These are phyloP conservation scores for Camellia japonica DNA, from an alignment of 148 eudicot species.

Conservation along the genomic window DNA sequence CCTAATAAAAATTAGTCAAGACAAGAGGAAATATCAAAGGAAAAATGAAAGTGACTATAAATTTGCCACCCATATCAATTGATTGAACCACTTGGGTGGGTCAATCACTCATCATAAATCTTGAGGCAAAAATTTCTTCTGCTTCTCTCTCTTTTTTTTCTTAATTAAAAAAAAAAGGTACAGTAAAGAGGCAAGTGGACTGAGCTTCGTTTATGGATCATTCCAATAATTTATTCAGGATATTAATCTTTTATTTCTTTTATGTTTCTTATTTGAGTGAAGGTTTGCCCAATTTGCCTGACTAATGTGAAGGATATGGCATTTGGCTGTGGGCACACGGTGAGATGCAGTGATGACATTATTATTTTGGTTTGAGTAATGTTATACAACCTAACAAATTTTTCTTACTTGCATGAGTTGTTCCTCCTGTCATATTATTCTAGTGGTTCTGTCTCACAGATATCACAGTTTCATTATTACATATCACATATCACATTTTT, in stretches of 20 bases:
- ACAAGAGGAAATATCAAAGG: no score
- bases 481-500: no score
- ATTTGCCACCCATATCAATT: background rate
- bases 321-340: conserved; percentile 46
- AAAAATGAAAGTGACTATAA: no score
- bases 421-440: no score
- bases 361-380: background rate
- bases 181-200: background rate
- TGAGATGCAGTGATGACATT: conserved; percentile 15
- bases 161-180: background rate
- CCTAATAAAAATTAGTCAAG: background rate
- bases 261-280: background rate
- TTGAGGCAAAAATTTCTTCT: background rate
- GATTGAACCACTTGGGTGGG: conserved; percentile 5
- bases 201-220: background rate
- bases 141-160: background rate
- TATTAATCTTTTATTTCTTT: background rate
- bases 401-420: no score
- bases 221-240: background rate
- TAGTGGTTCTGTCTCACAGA: no score
- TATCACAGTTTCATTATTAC: no score
- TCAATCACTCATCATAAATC: background rate
- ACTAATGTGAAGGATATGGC: conserved; percentile 40
- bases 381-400: no score
- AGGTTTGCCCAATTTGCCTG: conserved; percentile 47